phyloP scores from a whole-genome alignment of 78 protist species.

The Protostelium mycophagum region DNA sequence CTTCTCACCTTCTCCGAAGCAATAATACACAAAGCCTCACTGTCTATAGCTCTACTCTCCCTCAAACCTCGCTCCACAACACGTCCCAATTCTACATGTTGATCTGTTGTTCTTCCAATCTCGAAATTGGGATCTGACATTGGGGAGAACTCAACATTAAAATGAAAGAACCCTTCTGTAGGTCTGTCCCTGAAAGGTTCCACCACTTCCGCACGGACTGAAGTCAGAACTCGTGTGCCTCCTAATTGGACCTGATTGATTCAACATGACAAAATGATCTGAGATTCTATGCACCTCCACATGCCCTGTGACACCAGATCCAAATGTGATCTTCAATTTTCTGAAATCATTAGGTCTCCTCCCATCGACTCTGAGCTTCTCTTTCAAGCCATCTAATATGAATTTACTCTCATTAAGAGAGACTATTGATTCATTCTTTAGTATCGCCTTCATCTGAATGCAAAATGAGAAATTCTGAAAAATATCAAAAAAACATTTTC shows the following conservation, averaged over 20 bases:
- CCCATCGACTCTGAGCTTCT: slow-evolving; percentile 51
- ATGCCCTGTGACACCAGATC: slow-evolving; percentile 5
- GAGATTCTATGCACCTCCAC: too few species aligned
- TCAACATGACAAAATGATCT: slow-evolving; percentile 25
- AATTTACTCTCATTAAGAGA: slow-evolving; percentile 59
- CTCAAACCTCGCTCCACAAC: slow-evolving; percentile 66
- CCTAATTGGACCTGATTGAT: slow-evolving; percentile 72
- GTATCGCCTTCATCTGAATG: not conserved
- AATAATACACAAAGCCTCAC: slow-evolving; percentile 76
- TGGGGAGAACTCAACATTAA: slow-evolving; percentile 55
- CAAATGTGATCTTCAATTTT: slow-evolving; percentile 27
- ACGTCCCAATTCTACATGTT: slow-evolving; percentile 35
- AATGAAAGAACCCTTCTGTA: slow-evolving; percentile 74
- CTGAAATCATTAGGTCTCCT: slow-evolving; percentile 46
- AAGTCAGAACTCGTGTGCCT: slow-evolving; percentile 62
- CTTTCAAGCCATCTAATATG: slow-evolving; percentile 20
- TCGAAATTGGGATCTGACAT: slow-evolving; percentile 26
- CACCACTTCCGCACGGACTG: slow-evolving; percentile 56
- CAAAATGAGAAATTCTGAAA: too few species aligned
- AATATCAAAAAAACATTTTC: too few species aligned
- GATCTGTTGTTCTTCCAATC: not conserved
- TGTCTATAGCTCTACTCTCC: slow-evolving; percentile 76
- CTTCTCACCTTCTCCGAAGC: slow-evolving; percentile 55
- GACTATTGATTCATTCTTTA: slow-evolving; percentile 31
- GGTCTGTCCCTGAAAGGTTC: slow-evolving; percentile 81